Evolutionary conservation across 768 basidiomycete species (phyloP).

Genomic region (Russula dissimulans): DNA sequence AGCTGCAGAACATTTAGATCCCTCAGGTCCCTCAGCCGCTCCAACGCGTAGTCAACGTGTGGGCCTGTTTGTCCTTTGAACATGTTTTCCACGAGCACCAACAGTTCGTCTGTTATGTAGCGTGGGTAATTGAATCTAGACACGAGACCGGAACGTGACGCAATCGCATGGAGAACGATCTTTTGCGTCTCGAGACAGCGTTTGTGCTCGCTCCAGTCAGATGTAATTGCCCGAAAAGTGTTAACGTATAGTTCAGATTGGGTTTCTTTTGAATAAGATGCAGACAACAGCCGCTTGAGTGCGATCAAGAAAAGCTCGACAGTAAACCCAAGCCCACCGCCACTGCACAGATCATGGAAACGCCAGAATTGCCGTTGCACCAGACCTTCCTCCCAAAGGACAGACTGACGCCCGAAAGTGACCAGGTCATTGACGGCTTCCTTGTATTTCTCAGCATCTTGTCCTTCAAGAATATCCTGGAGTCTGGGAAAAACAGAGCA

Average conservation of each 20-base stretch:
- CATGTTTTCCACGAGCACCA: not conserved
- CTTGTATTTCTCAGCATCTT: too few relatives aligned
- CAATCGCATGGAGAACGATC: not conserved
- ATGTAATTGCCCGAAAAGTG: not conserved
- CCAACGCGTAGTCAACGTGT: not conserved
- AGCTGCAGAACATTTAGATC: too few relatives aligned
- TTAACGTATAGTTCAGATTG: not conserved
- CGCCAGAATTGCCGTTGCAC: not conserved
- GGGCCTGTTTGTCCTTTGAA: not conserved
- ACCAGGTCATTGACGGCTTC: too few relatives aligned
- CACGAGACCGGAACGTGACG: not conserved
- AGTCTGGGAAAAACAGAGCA: too few relatives aligned
- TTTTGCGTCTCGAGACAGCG: not conserved
- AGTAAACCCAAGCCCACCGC: conserved; percentile 2
- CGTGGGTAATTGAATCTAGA: not conserved
- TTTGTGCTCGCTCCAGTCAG: not conserved
- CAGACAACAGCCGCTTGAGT: too few relatives aligned
- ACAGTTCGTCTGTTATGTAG: not conserved
- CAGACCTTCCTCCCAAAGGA: not conserved
- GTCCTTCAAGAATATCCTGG: not conserved
- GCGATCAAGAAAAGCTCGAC: conserved; percentile 6
- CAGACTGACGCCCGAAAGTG: too few relatives aligned
- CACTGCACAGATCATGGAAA: not conserved
- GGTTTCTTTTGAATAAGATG: not conserved
- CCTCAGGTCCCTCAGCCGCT: not conserved